phyloP scores from a whole-genome alignment of 257 asterid species.

The Plantago major region DNA sequence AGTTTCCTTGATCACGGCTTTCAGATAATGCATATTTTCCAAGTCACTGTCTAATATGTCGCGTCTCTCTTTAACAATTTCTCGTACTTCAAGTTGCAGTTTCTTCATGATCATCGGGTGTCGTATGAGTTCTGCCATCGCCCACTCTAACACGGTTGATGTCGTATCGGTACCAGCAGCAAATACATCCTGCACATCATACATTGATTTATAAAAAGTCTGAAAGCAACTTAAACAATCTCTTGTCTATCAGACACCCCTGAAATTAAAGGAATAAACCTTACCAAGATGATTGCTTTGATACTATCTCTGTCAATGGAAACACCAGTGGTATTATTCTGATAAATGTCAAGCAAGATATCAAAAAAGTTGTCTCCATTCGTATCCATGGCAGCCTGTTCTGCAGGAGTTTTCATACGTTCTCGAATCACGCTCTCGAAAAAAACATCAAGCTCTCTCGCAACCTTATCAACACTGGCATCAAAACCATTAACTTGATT shows the following conservation, averaged over 20 bases:
- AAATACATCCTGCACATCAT: constrained; percentile 29
- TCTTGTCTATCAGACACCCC: too few relatives aligned
- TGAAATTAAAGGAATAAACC: not conserved
- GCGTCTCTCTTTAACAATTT: not conserved
- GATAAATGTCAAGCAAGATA: constrained; percentile 32
- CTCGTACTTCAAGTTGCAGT: constrained; percentile 32
- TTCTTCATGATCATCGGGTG: constrained; percentile 25
- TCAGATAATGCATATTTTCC: constrained; percentile 39
- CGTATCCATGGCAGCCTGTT: not conserved
- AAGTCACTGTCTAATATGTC: constrained; percentile 31
- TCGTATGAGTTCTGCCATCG: constrained; percentile 41
- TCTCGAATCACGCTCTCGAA: constrained; percentile 31
- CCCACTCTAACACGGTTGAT: constrained; percentile 35
- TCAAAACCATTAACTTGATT: constrained; percentile 33
- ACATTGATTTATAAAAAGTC: not conserved
- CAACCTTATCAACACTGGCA: constrained; percentile 19
- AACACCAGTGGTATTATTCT: constrained; percentile 17
- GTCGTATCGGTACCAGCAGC: constrained; percentile 55
- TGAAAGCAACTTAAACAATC: too few relatives aligned
- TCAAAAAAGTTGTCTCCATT: constrained; percentile 28
- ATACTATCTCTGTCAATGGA: constrained; percentile 27
- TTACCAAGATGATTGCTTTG: constrained; percentile 34
- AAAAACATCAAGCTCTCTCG: constrained; percentile 21
- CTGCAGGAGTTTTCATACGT: not conserved
- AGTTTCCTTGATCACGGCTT: constrained; percentile 47